Percentiles rank a stretch among this genome's conserved stretches.
phyloP scores from a whole-genome alignment of 768 basidiomycete species.

The Saitozyma podzolica region DNA sequence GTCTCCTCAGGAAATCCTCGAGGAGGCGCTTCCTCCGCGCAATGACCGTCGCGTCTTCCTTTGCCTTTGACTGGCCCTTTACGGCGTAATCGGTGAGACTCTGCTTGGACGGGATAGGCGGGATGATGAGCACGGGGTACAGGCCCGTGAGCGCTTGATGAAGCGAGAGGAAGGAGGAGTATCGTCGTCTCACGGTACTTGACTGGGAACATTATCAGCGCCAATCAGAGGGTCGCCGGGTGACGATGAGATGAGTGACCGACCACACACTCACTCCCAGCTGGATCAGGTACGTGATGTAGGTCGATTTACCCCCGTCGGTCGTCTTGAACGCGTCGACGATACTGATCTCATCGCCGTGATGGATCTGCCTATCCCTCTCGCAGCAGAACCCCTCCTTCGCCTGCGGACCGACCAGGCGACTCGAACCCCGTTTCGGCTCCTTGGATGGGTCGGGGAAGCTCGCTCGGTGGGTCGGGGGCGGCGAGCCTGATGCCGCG shows the following conservation, averaged over 20 bases:
- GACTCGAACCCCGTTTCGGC: slow-evolving; percentile 27
- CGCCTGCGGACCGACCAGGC: slow-evolving; percentile 37
- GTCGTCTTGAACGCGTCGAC: slow-evolving; percentile 94
- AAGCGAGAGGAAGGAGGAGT: slow-evolving; percentile 96
- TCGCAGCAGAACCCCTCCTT: slow-evolving; percentile 51
- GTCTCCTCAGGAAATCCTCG: slow-evolving; percentile 88
- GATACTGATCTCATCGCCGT: slow-evolving; percentile 57
- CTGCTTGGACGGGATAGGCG: slow-evolving; percentile 97
- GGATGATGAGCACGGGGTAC: slow-evolving; percentile 94
- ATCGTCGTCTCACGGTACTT: slow-evolving; percentile 80
- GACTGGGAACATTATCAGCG: slow-evolving; percentile 57
- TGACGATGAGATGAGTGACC: background rate
- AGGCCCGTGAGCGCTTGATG: slow-evolving; percentile 77
- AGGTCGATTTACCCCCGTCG: slow-evolving; percentile 79
- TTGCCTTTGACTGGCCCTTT: slow-evolving; percentile 78
- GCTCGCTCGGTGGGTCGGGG: slow-evolving; percentile 45
- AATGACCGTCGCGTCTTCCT: slow-evolving; percentile 91
- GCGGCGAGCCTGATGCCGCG: slow-evolving; percentile 45
- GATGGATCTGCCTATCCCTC: slow-evolving; percentile 42
- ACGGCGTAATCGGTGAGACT: slow-evolving; percentile 93
- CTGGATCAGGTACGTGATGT: slow-evolving; percentile 90
- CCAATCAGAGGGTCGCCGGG: slow-evolving; percentile 4
- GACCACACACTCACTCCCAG: slow-evolving; percentile 77
- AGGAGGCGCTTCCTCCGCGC: slow-evolving; percentile 89
- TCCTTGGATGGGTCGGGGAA: slow-evolving; percentile 46